These are phyloP conservation scores for Lathyrus oleraceus DNA, from an alignment of 306 rosid species.

Conservation along the genomic window DNA sequence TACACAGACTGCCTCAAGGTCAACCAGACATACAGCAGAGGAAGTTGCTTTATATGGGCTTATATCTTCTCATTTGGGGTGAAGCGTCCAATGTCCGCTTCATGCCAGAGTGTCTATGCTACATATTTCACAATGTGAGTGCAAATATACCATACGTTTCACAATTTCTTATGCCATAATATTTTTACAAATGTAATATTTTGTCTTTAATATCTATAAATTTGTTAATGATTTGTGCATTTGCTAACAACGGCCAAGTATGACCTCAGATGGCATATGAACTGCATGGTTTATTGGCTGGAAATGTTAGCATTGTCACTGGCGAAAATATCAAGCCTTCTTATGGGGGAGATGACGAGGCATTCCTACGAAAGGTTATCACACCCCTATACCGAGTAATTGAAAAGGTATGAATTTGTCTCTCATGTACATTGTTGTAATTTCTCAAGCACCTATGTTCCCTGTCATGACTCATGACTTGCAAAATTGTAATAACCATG, in stretches of 20 bases:
- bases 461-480: not conserved
- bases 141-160: conserved; percentile 21
- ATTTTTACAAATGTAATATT: conserved; percentile 13
- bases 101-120: conserved; percentile 93
- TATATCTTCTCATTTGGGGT: conserved; percentile 96
- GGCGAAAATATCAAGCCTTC: conserved; percentile 99
- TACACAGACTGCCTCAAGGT: conserved; percentile 79
- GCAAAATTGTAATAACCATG: conserved; percentile 26
- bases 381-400: conserved; percentile 80
- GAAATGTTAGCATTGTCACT: conserved; percentile 96
- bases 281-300: conserved; percentile 95
- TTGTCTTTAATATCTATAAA: conserved; percentile 15
- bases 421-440: conserved; percentile 25
- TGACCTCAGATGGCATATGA: conserved; percentile 88
- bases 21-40: conserved; percentile 84
- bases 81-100: conserved; percentile 90
- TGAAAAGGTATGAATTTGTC: conserved; percentile 56
- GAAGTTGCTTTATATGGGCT: conserved; percentile 91
- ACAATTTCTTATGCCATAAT: conserved; percentile 21
- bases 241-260: conserved; percentile 36
- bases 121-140: conserved; percentile 89
- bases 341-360: conserved; percentile 98
- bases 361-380: conserved; percentile 87
- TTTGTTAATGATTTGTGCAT: conserved; percentile 8
- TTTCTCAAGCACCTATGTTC: conserved; percentile 34